phyloP scores from a whole-genome alignment of 2,329 filamentous ascomycete genomes.

The Geoglossum cookeanum region DNA sequence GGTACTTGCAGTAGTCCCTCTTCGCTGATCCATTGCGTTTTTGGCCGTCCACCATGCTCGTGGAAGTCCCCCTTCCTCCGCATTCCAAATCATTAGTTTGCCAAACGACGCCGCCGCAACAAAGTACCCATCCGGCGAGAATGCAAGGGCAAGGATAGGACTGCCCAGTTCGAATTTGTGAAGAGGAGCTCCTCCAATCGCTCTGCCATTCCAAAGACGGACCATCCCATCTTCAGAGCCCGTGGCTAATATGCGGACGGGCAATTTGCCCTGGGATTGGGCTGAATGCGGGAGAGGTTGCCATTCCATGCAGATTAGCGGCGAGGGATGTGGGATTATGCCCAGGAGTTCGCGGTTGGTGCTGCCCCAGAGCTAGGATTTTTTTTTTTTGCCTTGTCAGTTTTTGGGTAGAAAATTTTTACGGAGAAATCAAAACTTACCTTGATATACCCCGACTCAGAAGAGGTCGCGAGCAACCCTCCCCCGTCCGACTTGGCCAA shows the following conservation, averaged over 20 bases:
- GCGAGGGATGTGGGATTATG: neutral
- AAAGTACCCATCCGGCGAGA: slow-evolving; percentile 24
- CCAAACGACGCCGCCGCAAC: slow-evolving; percentile 26
- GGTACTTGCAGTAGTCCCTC: neutral
- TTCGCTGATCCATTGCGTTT: neutral
- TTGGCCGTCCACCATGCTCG: slow-evolving; percentile 1
- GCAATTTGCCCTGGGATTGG: neutral
- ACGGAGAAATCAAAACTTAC: slow-evolving; percentile 18
- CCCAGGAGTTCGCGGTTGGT: neutral
- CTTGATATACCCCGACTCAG: slow-evolving; percentile 12
- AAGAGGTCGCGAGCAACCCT: neutral
- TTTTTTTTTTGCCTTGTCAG: neutral
- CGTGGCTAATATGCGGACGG: slow-evolving; percentile 18
- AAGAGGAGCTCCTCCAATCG: slow-evolving; percentile 7
- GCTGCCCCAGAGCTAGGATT: slow-evolving; percentile 5
- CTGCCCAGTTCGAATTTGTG: slow-evolving; percentile 11
- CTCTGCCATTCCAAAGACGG: slow-evolving; percentile 21
- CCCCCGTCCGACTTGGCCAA: neutral
- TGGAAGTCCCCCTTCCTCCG: slow-evolving; percentile 8
- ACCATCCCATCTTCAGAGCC: slow-evolving; percentile 22
- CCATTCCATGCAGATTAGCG: neutral
- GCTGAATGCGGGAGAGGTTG: slow-evolving; percentile 1
- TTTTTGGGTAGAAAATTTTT: slow-evolving; percentile 8
- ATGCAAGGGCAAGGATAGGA: slow-evolving; percentile 23
- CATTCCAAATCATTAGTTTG: slow-evolving; percentile 25